Base-by-base conservation (phyloP, 805 yeast genomes). In the Groenewaldozyma salmanticensis region DNA sequence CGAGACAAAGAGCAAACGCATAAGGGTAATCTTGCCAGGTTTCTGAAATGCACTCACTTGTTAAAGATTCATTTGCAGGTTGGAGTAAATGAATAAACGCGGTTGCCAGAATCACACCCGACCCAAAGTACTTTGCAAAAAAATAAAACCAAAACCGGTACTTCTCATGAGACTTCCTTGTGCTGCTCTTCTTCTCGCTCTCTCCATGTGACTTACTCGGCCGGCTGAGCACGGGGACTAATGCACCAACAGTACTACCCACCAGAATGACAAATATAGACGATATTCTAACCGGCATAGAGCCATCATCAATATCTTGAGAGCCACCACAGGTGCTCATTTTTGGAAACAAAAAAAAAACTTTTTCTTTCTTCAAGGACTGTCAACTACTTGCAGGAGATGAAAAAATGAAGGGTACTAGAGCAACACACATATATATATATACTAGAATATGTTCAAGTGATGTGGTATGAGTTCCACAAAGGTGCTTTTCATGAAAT, bases 101-200 rank as follows among this genome's bases (percentile, higher is more conserved):
- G 3, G 90, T 81, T 4, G 88, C 82, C 3, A 81, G 63, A 51
- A 81, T 81, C 33, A 81, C 88, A 35, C 90, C 90, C 3, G 86
- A 71, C 46, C 90, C 90, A 52, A 79, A 79, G 61, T 68, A 75
- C 24, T 58, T 54, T 20, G 61, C 60, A 21, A 53, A 43, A 21
- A 50, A 36, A 42, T 55, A 74, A 57, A 50, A 50, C 27, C 29
- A 24, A 9, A 46, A 49, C 4, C 61, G 66, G 27, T 59, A 45
- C 3, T 45, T 45, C 36, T 57, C 27, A 45, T 48, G 31, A 20
- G 49, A 45, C 7, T 7, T 31, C 3, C 16, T n/a, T 7, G 31
- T 24, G 9, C 38, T 27, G 5, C 31, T 21, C 24, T 33, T 33
- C 13, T 9, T 31, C 13, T 2, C 19, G 27, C 27, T 17, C 3